Conservation (phyloP, 352 stramenopile species). For the Globisporangium paddicum region DNA sequence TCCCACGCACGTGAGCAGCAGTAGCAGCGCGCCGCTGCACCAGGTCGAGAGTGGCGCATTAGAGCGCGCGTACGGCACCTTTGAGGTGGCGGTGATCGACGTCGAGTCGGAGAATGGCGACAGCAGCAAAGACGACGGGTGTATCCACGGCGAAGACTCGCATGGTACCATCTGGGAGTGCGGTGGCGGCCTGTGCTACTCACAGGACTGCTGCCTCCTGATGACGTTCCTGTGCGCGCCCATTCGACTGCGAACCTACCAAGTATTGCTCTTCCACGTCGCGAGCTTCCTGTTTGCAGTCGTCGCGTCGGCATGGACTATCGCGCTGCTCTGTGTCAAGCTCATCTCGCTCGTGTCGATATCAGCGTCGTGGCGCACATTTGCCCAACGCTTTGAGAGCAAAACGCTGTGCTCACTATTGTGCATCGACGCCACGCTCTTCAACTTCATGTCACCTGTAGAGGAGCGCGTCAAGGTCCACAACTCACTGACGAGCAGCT, state of each 20-base stretch:
- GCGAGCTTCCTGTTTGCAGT: slow-evolving; percentile 44
- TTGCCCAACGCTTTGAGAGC: slow-evolving; percentile 21
- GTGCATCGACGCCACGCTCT: slow-evolving; percentile 37
- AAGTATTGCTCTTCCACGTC: slow-evolving; percentile 48
- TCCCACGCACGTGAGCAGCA: not conserved
- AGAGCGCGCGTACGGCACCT: slow-evolving; percentile 61
- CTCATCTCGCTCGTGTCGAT: slow-evolving; percentile 10
- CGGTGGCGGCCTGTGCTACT: slow-evolving; percentile 13
- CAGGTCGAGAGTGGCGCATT: slow-evolving; percentile 21
- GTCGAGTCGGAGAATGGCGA: slow-evolving; percentile 30
- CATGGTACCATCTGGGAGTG: slow-evolving; percentile 6
- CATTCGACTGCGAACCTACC: slow-evolving; percentile 53
- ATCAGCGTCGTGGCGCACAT: not conserved
- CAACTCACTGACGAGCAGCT: slow-evolving; percentile 24
- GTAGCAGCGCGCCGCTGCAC: slow-evolving; percentile 1
- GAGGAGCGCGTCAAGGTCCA: slow-evolving; percentile 50
- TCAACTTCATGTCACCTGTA: slow-evolving; percentile 51
- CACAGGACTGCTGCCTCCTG: slow-evolving; percentile 45
- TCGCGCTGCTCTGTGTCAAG: slow-evolving; percentile 24
- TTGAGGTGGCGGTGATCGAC: slow-evolving; percentile 65
- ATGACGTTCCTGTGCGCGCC: slow-evolving; percentile 47
- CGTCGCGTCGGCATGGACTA: slow-evolving; percentile 21
- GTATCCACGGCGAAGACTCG: slow-evolving; percentile 12
- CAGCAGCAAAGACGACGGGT: not conserved
- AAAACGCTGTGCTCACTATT: slow-evolving; percentile 32